Conservation (phyloP, 2,329 filamentous ascomycete genomes). For the Microdochium paspali region DNA sequence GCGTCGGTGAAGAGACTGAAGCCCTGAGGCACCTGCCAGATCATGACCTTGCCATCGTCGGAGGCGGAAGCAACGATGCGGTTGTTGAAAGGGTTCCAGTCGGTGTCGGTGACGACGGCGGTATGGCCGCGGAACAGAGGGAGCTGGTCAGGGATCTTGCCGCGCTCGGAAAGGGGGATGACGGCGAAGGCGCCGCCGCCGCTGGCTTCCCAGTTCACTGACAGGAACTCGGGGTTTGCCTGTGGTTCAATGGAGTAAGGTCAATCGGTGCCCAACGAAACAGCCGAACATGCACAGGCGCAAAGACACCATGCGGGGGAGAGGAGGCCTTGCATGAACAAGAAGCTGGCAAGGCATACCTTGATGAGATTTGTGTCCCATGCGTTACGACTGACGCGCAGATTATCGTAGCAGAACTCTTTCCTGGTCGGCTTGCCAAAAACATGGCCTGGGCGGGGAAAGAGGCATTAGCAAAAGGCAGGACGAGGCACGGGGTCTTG, state of each 20-base stretch:
- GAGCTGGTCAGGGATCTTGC: conserved; percentile 84
- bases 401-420: conserved; percentile 97
- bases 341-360: conserved; percentile 36
- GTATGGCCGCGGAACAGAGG: conserved; percentile 96
- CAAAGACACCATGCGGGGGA: conserved; percentile 3
- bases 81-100: conserved; percentile 98
- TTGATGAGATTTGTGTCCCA: conserved; percentile 99
- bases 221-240: conserved; percentile 92
- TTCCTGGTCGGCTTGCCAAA: conserved; percentile 94
- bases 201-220: conserved; percentile 97
- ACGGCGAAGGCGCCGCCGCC: conserved; percentile 96
- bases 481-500: conserved; percentile 4
- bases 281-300: conserved; percentile 4
- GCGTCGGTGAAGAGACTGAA: conserved; percentile 80
- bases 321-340: too few species aligned
- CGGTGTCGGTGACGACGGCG: conserved; percentile 88
- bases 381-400: conserved; percentile 94
- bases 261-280: too few species aligned
- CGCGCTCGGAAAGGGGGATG: conserved; percentile 80
- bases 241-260: conserved; percentile 26
- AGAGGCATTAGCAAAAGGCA: conserved; percentile 16
- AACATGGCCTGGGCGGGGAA: conserved; percentile 67
- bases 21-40: conserved; percentile 87
- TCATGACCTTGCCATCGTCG: conserved; percentile 92
- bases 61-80: conserved; percentile 85